These are phyloP conservation scores for Neodidymelliopsis sp. DNA, from an alignment of 2,329 filamentous ascomycete genomes.

Conservation along the genomic window DNA sequence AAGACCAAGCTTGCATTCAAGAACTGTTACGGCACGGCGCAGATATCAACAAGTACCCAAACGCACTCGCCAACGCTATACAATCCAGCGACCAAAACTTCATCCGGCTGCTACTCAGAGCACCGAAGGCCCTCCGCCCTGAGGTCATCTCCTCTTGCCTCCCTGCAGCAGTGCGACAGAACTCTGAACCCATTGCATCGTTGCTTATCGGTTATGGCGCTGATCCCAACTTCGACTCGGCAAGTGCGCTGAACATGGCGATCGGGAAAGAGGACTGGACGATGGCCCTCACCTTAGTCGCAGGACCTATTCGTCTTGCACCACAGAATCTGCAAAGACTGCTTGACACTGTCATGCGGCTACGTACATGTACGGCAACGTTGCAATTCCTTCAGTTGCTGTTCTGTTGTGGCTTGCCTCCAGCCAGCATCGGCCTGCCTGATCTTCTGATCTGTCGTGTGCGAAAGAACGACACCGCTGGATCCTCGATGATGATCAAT, in stretches of 20 bases:
- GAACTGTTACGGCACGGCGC: conserved; percentile 47
- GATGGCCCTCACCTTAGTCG: conserved; percentile 37
- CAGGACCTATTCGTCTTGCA: conserved; percentile 36
- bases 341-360: conserved; percentile 40
- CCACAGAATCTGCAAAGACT: conserved; percentile 35
- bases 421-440: conserved; percentile 35
- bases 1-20: conserved; percentile 43
- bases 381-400: conserved; percentile 42
- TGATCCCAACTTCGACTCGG: conserved; percentile 46
- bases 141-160: conserved; percentile 45
- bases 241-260: conserved; percentile 42
- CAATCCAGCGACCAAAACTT: conserved; percentile 41
- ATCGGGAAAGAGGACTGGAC: conserved; percentile 42
- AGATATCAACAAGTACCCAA: conserved; percentile 43
- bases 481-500: conserved; percentile 42
- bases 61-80: conserved; percentile 41
- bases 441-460: conserved; percentile 40
- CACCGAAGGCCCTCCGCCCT: conserved; percentile 41
- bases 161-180: conserved; percentile 41
- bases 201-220: conserved; percentile 45
- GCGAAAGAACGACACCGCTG: conserved; percentile 36
- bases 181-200: conserved; percentile 37
- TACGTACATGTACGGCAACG: conserved; percentile 37
- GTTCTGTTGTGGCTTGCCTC: conserved; percentile 44
- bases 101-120: conserved; percentile 39